Evolutionary conservation across 495 filamentous ascomycete species (phyloP), one percentile per base, ranked within the genome.

Genomic region (Daldinia loculata): DNA sequence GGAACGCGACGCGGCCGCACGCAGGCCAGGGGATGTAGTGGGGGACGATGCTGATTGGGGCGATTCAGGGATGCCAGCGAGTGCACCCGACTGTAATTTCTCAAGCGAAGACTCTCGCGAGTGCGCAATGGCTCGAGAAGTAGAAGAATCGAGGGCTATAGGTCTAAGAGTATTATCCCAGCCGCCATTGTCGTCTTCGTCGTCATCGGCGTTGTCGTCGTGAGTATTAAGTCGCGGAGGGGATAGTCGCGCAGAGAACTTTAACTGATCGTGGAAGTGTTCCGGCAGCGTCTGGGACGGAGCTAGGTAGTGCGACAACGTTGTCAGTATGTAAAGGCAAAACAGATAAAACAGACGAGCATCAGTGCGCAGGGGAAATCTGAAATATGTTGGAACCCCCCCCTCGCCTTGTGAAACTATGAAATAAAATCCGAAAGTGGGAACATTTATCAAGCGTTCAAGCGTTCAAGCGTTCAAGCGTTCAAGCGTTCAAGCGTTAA

Each of bases 281-380:
- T 84, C 83, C 56, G 83, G 81, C 83, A 82, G 77, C 82, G 82
- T 79, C 78, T 84, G 82, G 77, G 83, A 84, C 81, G 82, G 81
- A 80, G 82, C 83, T 85, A 76, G 45, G 61, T 61, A 58, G 65
- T 69, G 69, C 67, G 66, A 76, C 65, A 68, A 48, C 58, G 61
- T 68, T 58, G 67, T 76, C 38, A 76, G 71, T 64, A n/a, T n/a
- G n/a, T n/a, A 63, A 67, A 69, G 67, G 56, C 39, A 53, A 61
- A 43, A 50, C 53, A 60, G 51, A 56, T 27, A 56, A 36, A 56
- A 36, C 15, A 26, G 45, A 61, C 61, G 48, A 59, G 19, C 61
- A 65, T 63, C 52, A 63, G 48, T 34, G 64, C 51, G 51, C 58
- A 66, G 61, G 65, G 69, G 61, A 61, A 19, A 39, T 22, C 5